Conservation (phyloP, 805 yeast genomes). For the Candida coquimbonensis region DNA sequence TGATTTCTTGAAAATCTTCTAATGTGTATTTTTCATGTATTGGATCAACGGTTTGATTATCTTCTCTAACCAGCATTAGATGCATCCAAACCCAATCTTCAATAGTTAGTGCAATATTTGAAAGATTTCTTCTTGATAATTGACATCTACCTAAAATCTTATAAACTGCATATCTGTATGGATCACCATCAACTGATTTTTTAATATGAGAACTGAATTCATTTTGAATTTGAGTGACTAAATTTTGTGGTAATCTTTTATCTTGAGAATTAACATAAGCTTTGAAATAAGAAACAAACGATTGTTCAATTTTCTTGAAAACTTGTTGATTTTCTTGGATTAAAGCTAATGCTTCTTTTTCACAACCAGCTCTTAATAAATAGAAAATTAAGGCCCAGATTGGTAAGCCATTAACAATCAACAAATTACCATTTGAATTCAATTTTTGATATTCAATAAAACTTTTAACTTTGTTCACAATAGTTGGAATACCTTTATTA, state of each 20-base stretch:
- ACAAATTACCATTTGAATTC: constrained; percentile 41
- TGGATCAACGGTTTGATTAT: constrained; percentile 36
- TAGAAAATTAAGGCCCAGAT: constrained; percentile 93
- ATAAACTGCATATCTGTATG: constrained; percentile 83
- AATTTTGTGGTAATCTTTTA: constrained; percentile 53
- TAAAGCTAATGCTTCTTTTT: constrained; percentile 69
- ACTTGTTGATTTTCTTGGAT: constrained; percentile 57
- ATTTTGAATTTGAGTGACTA: constrained; percentile 59
- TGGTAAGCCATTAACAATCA: constrained; percentile 75
- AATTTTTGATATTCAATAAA: constrained; percentile 42
- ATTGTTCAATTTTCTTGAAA: constrained; percentile 77
- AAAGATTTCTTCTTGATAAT: constrained; percentile 54
- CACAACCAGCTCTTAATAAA: constrained; percentile 75
- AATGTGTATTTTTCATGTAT: constrained; percentile 67
- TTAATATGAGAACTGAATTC: constrained; percentile 86
- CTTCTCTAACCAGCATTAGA: constrained; percentile 65
- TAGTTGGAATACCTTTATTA: constrained; percentile 64
- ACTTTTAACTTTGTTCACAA: constrained; percentile 62
- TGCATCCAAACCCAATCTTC: constrained; percentile 99
- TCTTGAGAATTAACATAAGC: constrained; percentile 55
- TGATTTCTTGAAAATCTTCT: constrained; percentile 62
- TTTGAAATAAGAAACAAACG: constrained; percentile 73
- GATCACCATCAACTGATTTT: constrained; percentile 63
- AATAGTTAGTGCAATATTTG: constrained; percentile 64
- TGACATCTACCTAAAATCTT: constrained; percentile 89